phyloP scores from a whole-genome alignment of 2,329 filamentous ascomycete species.

The Aureobasidium sp. region DNA sequence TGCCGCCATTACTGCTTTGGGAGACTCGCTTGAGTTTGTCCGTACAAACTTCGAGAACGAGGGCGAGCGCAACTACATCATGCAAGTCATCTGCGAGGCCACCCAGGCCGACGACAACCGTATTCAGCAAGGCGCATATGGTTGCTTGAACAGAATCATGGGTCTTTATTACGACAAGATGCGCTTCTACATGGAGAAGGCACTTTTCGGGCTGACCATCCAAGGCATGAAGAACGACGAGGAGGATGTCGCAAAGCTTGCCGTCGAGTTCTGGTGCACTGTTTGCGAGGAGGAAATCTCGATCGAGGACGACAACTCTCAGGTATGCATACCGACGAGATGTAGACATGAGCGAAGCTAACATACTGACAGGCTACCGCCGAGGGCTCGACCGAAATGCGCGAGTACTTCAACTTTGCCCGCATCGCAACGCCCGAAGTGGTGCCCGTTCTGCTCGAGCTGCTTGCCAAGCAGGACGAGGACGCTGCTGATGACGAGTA shows the following conservation, averaged over 20 bases:
- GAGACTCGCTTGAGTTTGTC: slow-evolving; percentile 95
- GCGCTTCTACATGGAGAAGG: slow-evolving; percentile 99
- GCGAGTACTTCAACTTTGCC: slow-evolving; percentile 93
- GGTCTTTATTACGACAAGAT: slow-evolving; percentile 98
- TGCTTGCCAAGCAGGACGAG: slow-evolving; percentile 95
- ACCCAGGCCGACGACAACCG: slow-evolving; percentile 86
- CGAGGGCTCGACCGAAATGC: slow-evolving; percentile 74
- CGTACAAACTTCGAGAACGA: slow-evolving; percentile 98
- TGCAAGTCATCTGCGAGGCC: slow-evolving; percentile 99
- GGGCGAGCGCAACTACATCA: slow-evolving; percentile 98
- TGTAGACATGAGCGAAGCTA: neutral
- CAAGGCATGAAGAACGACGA: slow-evolving; percentile 98
- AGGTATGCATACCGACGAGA: slow-evolving; percentile 43
- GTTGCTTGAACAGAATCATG: slow-evolving; percentile 98
- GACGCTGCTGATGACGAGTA: slow-evolving; percentile 96
- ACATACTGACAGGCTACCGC: slow-evolving; percentile 36
- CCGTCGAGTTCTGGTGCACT: slow-evolving; percentile 99
- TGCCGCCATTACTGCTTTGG: slow-evolving; percentile 86
- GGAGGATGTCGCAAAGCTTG: slow-evolving; percentile 95
- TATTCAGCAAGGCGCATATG: slow-evolving; percentile 93
- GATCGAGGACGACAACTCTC: slow-evolving; percentile 93
- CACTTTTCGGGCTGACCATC: slow-evolving; percentile 92
- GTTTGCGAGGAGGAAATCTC: slow-evolving; percentile 98
- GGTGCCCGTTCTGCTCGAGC: slow-evolving; percentile 78
- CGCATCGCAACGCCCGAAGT: slow-evolving; percentile 90